Evolutionary conservation across 1,284 basidiomycete genomes (phyloP).

Genomic region (Apiotrichum laibachii): DNA sequence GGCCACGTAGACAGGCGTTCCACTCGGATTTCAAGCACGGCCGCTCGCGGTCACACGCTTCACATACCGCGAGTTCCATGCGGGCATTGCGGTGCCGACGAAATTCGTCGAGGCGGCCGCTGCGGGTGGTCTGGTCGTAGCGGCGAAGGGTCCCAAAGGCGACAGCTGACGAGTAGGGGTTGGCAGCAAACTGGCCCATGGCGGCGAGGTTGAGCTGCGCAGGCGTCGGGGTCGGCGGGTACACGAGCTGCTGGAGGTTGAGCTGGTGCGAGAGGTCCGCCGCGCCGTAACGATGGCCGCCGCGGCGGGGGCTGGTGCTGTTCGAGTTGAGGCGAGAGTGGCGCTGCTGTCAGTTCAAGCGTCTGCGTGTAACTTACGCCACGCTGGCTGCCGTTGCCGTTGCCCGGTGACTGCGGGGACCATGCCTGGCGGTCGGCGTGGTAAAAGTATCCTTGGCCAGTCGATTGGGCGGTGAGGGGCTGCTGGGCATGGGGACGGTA

Average conservation of each 20-base stretch:
- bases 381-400: conserved; percentile 4
- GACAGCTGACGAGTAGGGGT: not conserved
- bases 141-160: not conserved
- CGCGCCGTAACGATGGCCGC: no score
- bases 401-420: conserved; percentile 4
- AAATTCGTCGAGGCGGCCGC: conserved; percentile 77
- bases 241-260: conserved; percentile 1
- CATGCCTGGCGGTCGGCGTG: conserved; percentile 3
- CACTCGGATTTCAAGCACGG: no score
- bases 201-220: not conserved
- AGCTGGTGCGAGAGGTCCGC: not conserved
- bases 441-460: conserved; percentile 7
- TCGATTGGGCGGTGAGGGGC: conserved; percentile 1
- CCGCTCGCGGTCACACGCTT: not conserved
- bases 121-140: conserved; percentile 51
- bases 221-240: not conserved
- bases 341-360: not conserved
- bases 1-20: no score
- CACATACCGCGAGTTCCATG: conserved; percentile 72
- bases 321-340: not conserved
- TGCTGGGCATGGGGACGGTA: conserved; percentile 15
- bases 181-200: not conserved
- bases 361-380: not conserved
- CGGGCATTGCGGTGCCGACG: conserved; percentile 69
- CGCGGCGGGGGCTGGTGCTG: not conserved